A percentile compares a stretch with the other conserved stretches of the same genome.
These are phyloP conservation scores for Backusella morwellensis DNA, from an alignment of 192 early-diverging fungal species.

Conservation along the genomic window DNA sequence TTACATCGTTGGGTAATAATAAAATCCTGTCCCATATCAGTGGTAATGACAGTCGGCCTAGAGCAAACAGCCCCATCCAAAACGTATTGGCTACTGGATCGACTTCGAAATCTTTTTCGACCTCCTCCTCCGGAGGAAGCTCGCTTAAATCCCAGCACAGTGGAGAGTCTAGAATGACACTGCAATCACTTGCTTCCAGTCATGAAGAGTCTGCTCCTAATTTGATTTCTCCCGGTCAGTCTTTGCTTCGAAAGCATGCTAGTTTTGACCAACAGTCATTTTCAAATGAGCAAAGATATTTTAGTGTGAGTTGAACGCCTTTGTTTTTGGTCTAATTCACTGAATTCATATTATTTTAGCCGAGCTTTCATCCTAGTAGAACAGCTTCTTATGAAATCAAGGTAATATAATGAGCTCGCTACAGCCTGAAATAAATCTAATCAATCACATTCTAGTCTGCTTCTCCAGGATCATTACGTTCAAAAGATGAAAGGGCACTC, in stretches of 20 bases:
- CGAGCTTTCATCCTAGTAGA: conserved; percentile 14
- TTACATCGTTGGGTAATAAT: background rate
- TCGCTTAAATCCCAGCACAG: conserved; percentile 3
- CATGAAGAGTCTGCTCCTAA: background rate
- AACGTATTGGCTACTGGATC: background rate
- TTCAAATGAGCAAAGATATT: background rate
- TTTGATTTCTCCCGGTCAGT: background rate
- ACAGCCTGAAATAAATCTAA: background rate
- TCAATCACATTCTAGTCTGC: background rate
- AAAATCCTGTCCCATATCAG: background rate
- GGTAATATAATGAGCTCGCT: background rate
- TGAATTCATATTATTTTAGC: background rate
- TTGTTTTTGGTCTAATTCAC: background rate
- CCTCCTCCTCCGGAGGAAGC: background rate
- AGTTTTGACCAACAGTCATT: background rate
- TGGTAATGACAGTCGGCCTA: background rate
- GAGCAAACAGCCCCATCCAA: background rate
- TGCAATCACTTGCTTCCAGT: background rate
- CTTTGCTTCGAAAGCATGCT: background rate
- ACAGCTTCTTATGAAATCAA: conserved; percentile 11
- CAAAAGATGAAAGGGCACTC: background rate
- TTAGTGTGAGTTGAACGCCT: background rate
- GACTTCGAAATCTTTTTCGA: conserved; percentile 2
- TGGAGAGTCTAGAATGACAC: background rate
- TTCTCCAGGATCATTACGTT: background rate